These are phyloP conservation scores for Fusarium sacchari DNA, from an alignment of 2,329 filamentous ascomycete species.

Conservation along the genomic window DNA sequence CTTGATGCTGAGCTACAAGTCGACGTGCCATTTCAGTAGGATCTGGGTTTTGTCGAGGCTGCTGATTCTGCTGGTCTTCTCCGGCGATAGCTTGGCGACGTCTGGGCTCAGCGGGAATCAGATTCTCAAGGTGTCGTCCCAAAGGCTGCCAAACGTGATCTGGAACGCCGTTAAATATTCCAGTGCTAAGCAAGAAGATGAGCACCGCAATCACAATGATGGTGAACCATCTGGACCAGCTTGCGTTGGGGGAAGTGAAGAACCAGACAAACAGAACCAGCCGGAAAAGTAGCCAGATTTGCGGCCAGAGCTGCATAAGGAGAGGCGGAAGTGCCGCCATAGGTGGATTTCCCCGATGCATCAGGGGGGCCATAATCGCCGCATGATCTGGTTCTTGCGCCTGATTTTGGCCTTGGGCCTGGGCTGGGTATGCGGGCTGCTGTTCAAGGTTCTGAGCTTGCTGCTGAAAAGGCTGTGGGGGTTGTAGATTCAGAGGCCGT, in stretches of 20 bases:
- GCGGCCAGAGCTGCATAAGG: constrained; percentile 61
- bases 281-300: constrained; percentile 69
- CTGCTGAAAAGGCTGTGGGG: constrained; percentile 28
- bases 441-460: constrained; percentile 34
- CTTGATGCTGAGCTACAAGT: constrained; percentile 56
- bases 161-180: constrained; percentile 64
- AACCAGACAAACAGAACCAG: constrained; percentile 71
- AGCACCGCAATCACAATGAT: constrained; percentile 63
- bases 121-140: constrained; percentile 66
- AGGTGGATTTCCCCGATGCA: constrained; percentile 54
- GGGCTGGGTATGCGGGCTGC: constrained; percentile 40
- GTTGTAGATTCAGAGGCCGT: constrained; percentile 17
- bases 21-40: constrained; percentile 65
- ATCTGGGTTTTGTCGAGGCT: constrained; percentile 49
- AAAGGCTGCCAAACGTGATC: constrained; percentile 67
- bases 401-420: constrained; percentile 28
- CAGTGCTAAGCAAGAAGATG: constrained; percentile 69
- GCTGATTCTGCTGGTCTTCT: constrained; percentile 30
- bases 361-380: constrained; percentile 31
- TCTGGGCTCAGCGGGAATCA: constrained; percentile 63
- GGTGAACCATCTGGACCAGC: constrained; percentile 68
- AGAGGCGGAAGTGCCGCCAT: constrained; percentile 47
- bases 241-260: constrained; percentile 67
- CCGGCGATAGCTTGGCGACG: constrained; percentile 36
- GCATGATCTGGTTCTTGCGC: constrained; percentile 43